Evolutionary conservation across 257 asterid genomes (phyloP).

Genomic region (Coffea canephora): DNA sequence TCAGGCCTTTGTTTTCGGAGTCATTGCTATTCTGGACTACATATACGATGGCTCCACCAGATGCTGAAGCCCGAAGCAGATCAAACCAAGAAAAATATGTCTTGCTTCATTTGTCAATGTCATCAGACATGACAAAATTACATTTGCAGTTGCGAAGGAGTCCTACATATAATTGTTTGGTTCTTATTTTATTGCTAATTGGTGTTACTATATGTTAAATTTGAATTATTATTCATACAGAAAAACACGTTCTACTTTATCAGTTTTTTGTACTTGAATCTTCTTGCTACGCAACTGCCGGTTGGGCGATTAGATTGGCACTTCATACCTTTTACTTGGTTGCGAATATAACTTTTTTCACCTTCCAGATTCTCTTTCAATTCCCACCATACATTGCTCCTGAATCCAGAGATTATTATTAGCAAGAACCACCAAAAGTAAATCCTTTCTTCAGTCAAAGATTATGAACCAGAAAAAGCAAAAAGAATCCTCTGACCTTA

Average conservation of each 20-base stretch:
- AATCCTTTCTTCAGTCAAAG: neutral
- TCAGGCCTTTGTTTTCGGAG: slow-evolving; percentile 83
- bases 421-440: no score
- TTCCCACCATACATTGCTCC: neutral
- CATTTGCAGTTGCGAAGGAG: neutral
- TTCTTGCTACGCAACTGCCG: slow-evolving; percentile 8
- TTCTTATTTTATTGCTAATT: neutral
- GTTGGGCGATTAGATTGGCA: neutral
- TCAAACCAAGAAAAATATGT: neutral
- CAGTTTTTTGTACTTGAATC: neutral
- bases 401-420: neutral
- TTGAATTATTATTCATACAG: neutral
- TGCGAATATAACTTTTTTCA: neutral
- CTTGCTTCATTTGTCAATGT: neutral
- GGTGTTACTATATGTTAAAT: neutral
- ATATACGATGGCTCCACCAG: slow-evolving; percentile 77
- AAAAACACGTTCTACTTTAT: neutral
- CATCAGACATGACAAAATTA: neutral
- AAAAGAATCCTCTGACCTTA: neutral
- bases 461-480: neutral
- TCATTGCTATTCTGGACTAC: slow-evolving; percentile 82
- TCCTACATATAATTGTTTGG: neutral
- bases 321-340: neutral
- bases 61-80: slow-evolving; percentile 34
- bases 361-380: slow-evolving; percentile 5